These are phyloP conservation scores for Sugiyamaella castrensis DNA, from an alignment of 1,139 yeast species.

Conservation along the genomic window DNA sequence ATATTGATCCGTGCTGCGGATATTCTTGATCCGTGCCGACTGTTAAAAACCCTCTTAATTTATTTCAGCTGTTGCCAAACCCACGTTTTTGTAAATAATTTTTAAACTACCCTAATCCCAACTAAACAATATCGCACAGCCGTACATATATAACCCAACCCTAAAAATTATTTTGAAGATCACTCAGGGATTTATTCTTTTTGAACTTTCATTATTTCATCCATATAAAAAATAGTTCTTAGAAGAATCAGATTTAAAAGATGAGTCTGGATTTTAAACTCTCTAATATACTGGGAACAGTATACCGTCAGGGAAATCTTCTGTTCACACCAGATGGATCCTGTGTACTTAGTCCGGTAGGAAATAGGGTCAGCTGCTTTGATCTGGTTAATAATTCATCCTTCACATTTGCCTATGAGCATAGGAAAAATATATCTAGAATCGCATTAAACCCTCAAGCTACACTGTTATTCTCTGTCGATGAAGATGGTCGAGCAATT, in stretches of 20 bases:
- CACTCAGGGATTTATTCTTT: too few species aligned
- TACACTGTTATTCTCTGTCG: slow-evolving; percentile 79
- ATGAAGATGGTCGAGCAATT: slow-evolving; percentile 86
- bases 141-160: slow-evolving; percentile 8
- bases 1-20: too few species aligned
- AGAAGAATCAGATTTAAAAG: not conserved
- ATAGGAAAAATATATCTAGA: slow-evolving; percentile 75
- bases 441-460: slow-evolving; percentile 82
- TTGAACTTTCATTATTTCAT: not conserved
- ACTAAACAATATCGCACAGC: too few species aligned
- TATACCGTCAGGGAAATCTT: slow-evolving; percentile 85
- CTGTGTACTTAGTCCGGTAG: slow-evolving; percentile 83
- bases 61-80: too few species aligned
- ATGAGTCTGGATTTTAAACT: slow-evolving; percentile 43
- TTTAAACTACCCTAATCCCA: too few species aligned
- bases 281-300: slow-evolving; percentile 89
- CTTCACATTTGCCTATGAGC: slow-evolving; percentile 89
- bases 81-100: too few species aligned
- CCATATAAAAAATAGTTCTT: too few species aligned
- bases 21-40: too few species aligned
- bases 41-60: too few species aligned
- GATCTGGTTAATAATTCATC: slow-evolving; percentile 82
- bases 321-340: slow-evolving; percentile 88
- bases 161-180: slow-evolving; percentile 11
- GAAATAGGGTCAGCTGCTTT: slow-evolving; percentile 86